Conservation (phyloP, 2,329 filamentous ascomycete species). For the Neopestalotiopsis sp. region DNA sequence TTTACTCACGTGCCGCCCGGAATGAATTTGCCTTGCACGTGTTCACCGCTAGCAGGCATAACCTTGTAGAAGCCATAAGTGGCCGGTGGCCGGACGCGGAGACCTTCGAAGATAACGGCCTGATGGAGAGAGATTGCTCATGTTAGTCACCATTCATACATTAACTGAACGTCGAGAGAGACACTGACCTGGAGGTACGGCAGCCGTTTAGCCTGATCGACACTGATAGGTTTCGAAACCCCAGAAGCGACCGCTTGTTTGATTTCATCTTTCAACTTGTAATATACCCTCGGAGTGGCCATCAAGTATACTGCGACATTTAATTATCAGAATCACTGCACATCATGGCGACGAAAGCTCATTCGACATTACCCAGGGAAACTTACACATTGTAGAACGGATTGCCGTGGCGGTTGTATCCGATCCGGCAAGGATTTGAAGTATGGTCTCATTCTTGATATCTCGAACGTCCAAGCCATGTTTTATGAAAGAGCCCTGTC, state of each 20-base stretch:
- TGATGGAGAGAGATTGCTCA: background rate
- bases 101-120: constrained; percentile 17
- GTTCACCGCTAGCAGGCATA: constrained; percentile 12
- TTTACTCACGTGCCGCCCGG: constrained; percentile 35
- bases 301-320: constrained; percentile 8
- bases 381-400: constrained; percentile 17
- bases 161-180: background rate
- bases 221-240: constrained; percentile 15
- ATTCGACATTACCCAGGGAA: no score
- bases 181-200: constrained; percentile 19
- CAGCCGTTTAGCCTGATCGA: constrained; percentile 19
- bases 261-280: constrained; percentile 17
- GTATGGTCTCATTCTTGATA: constrained; percentile 5
- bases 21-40: constrained; percentile 29
- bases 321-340: background rate
- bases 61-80: constrained; percentile 19
- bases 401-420: constrained; percentile 19
- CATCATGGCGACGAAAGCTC: background rate
- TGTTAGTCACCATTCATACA: background rate
- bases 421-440: constrained; percentile 17
- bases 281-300: constrained; percentile 14
- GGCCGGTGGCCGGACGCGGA: constrained; percentile 12
- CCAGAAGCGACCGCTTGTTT: constrained; percentile 9
- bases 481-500: constrained; percentile 8
- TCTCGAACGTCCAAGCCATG: constrained; percentile 7